Conservation (phyloP, 106 monocot species). For the Hemerocallis citrina region DNA sequence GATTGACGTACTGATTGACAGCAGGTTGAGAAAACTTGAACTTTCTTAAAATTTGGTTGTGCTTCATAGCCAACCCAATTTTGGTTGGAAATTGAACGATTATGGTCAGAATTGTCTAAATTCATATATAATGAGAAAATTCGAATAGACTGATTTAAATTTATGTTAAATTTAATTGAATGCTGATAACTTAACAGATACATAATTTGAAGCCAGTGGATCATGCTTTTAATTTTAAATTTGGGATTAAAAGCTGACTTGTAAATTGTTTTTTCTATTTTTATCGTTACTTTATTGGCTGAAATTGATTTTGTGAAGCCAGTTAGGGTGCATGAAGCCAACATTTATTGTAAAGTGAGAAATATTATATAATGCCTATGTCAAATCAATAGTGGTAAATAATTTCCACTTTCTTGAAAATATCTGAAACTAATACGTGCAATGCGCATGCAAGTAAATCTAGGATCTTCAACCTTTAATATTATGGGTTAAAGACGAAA, state of each 20-base stretch:
- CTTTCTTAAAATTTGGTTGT: too few species aligned
- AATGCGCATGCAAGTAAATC: too few species aligned
- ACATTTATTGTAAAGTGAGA: too few species aligned
- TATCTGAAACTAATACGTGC: too few species aligned
- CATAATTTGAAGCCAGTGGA: not conserved
- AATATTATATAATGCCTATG: too few species aligned
- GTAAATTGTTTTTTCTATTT: not conserved
- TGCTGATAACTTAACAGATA: not conserved
- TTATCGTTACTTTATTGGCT: too few species aligned
- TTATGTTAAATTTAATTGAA: not conserved
- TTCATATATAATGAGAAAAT: not conserved
- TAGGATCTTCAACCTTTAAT: too few species aligned
- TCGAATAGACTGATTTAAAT: not conserved
- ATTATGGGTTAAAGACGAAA: too few species aligned
- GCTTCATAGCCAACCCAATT: not conserved
- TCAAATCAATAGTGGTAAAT: too few species aligned
- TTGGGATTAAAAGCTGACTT: not conserved
- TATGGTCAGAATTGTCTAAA: not conserved
- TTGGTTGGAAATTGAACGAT: not conserved
- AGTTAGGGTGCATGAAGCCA: too few species aligned
- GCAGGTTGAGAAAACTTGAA: not conserved
- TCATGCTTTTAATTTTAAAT: not conserved
- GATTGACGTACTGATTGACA: not conserved
- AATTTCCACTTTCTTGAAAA: too few species aligned
- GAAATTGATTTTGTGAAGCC: too few species aligned